Base-by-base conservation (phyloP, 768 basidiomycete genomes). In the Tremella fuciformis region DNA sequence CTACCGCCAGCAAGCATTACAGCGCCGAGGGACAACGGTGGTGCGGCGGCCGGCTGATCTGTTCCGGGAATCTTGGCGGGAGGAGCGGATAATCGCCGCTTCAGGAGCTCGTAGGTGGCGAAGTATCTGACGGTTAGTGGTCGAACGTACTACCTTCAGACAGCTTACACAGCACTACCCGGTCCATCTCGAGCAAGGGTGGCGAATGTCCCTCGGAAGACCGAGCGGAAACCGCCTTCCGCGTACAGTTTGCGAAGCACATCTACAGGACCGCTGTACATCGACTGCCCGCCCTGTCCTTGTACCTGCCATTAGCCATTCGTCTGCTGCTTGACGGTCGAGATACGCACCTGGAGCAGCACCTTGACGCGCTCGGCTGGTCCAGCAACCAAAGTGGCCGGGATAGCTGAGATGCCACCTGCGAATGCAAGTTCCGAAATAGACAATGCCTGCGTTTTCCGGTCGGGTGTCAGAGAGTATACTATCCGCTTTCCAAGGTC, bases 291-390 rank as follows among this genome's bases (percentile, higher is more conserved):
- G 57, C 84, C 82, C 77, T 94, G 91, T 7, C 92, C 91, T 83
- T 93, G 88, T 6, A 93, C 84, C 88, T 89, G 53, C 54, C 52
- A 53, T 50, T 25, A 64, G 60, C 21, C 41, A 47, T 54, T 6
- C n/a, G n/a, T n/a, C 16, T 29, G 15, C 26, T 50, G 25, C 49
- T 46, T 4, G 18, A 39, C 16, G 38, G 25, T 47, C 26, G 29
- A 34, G 15, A 6, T 6, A 70, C 81, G 54, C 67, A 87, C 88
- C 81, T 99, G 94, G 22, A 99, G 79, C 25, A 99, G 78, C 15
- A 99, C 96, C 76, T 99, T 99, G 54, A 96, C 91, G 51, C 96
- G 83, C 75, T 99, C 96, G 0, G 96, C 91, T 0, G 96, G 96
- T 8, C 89, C 93, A n/a, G 91, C 91, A 29, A 97, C 82, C 26